Base-by-base conservation (phyloP, 345 rosid genomes). In the Cardiospermum halicacabum region DNA sequence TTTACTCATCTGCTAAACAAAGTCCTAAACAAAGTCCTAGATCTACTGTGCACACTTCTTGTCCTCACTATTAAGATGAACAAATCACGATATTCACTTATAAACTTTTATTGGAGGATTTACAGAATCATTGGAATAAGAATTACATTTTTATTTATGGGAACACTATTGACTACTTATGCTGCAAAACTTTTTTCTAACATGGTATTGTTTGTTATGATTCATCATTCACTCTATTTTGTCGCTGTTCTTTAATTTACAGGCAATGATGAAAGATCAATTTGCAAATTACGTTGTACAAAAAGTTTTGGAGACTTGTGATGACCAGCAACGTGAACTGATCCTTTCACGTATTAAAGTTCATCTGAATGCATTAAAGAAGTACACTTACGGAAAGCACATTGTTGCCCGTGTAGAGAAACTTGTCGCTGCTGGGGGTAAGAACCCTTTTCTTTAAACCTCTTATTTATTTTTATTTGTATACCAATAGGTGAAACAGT, bases 221-320 rank as follows among this genome's bases (percentile, higher is more conserved):
- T 21, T 51, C 39, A 47, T n/a, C 31, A 1, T 21, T 65, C 27
- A 1, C 25, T 65, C 27, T 6, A 36, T 7, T 27, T 57, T 47
- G 55, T 12, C 55, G 26, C 30, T 66, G 25, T 34, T 28, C 47
- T 53, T 37, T 28, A 18, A 7, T 58, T 26, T 62, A 1, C 71
- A 89, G 96, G 92, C 88, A 13, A 88, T 89, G 96, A 86, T 89
- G 96, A 89, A 89, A 74, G 96, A 89, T 71, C 96, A 86, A 72
- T 89, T 86, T 80, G 96, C 90, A 3, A 89, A 89, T 66, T 89
- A 89, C 30, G 96, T 89, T n/a, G 90, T 89, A 53, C 96, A 89
- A 65, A 89, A 89, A 76, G 92, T 89, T 58, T 76, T 89, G 34
- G 92, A 89, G 79, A 86, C 92, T 28, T 86, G 96, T 47, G 88